Evolutionary conservation across 2,329 filamentous ascomycete genomes (phyloP).

Genomic region (Sporothrix variecibatus): DNA sequence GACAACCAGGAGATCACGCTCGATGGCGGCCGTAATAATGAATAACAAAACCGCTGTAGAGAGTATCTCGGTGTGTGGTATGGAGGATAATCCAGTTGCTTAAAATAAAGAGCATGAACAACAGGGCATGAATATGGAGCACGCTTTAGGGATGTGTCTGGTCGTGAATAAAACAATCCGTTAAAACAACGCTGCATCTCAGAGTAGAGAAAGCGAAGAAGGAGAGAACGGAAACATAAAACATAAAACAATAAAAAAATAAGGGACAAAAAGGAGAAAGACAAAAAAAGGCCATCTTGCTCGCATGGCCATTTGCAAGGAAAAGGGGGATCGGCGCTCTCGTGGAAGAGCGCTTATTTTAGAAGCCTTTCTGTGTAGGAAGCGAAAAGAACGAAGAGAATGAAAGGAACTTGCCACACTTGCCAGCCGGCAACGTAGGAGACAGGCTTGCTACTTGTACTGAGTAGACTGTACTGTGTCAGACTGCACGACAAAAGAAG

Average conservation of each 20-base stretch:
- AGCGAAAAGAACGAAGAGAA: neutral
- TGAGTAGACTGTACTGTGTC: no score
- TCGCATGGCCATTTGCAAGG: neutral
- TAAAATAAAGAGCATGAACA: constrained; percentile 11
- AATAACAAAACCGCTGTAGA: neutral
- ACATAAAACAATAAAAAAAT: neutral
- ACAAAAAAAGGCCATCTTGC: neutral
- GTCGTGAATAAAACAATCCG: neutral
- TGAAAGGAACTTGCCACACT: neutral
- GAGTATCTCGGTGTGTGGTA: neutral
- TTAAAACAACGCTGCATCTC: neutral
- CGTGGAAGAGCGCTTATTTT: constrained; percentile 3
- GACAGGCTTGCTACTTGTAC: no score
- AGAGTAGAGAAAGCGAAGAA: neutral
- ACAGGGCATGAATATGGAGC: neutral
- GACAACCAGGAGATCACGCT: constrained; percentile 10
- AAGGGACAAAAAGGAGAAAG: neutral
- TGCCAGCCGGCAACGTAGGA: neutral
- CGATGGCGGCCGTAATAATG: neutral
- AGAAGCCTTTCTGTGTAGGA: neutral
- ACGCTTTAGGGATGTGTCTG: neutral
- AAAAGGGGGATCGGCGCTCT: constrained; percentile 1
- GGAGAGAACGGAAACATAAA: neutral
- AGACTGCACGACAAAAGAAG: neutral
- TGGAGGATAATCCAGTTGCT: neutral